A percentile compares a stretch with the other conserved stretches of the same genome.
Evolutionary conservation across 192 early-diverging fungal genomes (phyloP).

Genomic region (Rhizoclosmatium globosum): DNA sequence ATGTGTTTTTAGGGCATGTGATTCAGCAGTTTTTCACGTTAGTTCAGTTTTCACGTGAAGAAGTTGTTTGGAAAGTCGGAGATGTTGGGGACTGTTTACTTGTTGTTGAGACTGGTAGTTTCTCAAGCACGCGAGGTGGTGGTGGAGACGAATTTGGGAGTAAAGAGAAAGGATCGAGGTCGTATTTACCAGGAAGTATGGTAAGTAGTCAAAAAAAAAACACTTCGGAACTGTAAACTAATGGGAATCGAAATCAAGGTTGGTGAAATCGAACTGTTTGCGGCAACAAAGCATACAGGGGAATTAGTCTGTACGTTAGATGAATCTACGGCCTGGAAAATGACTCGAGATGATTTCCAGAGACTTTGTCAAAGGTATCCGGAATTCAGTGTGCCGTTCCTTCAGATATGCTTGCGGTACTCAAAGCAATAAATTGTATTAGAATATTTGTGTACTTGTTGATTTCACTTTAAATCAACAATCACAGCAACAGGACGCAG

Average conservation of each 20-base stretch:
- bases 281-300: constrained; percentile 45
- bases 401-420: constrained; percentile 43
- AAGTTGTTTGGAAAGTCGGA: constrained; percentile 69
- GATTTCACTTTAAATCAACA: too few species aligned
- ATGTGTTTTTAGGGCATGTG: constrained; percentile 5
- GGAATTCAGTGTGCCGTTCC: constrained; percentile 75
- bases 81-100: constrained; percentile 50
- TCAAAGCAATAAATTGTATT: constrained; percentile 3
- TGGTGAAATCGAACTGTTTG: constrained; percentile 86
- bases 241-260: constrained; percentile 41
- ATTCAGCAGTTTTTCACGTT: neutral
- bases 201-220: constrained; percentile 46
- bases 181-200: constrained; percentile 90
- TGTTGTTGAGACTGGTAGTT: constrained; percentile 74
- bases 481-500: too few species aligned
- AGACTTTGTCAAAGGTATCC: constrained; percentile 75
- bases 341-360: constrained; percentile 72
- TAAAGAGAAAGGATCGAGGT: constrained; percentile 71
- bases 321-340: constrained; percentile 74
- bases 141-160: constrained; percentile 59
- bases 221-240: neutral
- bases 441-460: too few species aligned
- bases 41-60: neutral
- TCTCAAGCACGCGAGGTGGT: constrained; percentile 81
- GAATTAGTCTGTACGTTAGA: constrained; percentile 65